A percentile compares a stretch with the other conserved stretches of the same genome.
Conservation (phyloP, 2,329 filamentous ascomycete species). For the Nectriaceae sp. region DNA sequence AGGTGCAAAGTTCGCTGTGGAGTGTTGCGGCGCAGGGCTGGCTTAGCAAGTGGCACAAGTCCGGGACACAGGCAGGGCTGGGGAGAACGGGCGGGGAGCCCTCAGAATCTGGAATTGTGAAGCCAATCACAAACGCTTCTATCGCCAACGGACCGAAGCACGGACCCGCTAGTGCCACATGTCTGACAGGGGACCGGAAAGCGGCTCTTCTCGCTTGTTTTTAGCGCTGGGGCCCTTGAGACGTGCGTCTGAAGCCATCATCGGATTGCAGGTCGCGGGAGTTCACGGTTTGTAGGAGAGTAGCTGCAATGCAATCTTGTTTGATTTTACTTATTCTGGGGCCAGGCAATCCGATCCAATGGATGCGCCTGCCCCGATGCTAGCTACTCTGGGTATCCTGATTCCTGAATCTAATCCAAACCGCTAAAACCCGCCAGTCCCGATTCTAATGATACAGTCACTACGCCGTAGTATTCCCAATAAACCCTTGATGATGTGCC, state of each 20-base stretch:
- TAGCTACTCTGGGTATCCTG: neutral
- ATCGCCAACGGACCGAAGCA: constrained; percentile 22
- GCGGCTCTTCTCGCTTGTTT: constrained; percentile 27
- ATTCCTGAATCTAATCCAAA: neutral
- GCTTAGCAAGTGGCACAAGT: neutral
- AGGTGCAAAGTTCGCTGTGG: no score
- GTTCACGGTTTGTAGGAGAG: neutral
- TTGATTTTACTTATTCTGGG: no score
- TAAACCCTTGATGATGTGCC: neutral
- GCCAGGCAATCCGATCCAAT: no score
- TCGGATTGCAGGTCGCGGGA: neutral
- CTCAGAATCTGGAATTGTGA: constrained; percentile 6
- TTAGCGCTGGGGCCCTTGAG: constrained; percentile 8
- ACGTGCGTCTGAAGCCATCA: neutral
- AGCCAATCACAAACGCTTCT: constrained; percentile 17
- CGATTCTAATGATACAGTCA: neutral
- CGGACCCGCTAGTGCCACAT: constrained; percentile 29
- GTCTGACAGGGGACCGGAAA: constrained; percentile 31
- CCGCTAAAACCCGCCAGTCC: neutral
- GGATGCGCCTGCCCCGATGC: no score
- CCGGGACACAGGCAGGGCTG: constrained; percentile 7
- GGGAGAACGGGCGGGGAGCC: constrained; percentile 18
- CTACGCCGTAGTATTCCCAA: neutral
- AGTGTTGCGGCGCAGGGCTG: no score
- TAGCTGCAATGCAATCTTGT: no score